Conservation (phyloP, 1,139 yeast species). For the Pneumocystis oryctolagi region DNA sequence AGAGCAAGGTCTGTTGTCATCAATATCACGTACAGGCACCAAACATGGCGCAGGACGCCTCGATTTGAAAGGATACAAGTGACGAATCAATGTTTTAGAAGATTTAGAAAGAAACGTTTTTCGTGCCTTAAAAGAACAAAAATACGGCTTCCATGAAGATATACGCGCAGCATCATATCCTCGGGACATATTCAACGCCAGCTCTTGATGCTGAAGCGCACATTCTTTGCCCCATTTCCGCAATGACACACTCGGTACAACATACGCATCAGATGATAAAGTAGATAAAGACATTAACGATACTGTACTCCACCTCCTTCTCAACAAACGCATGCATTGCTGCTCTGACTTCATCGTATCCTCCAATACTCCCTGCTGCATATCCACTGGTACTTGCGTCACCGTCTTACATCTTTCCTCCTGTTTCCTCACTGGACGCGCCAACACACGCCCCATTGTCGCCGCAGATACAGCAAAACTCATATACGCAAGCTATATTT, state of each 20-base stretch:
- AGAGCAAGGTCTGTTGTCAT: neutral
- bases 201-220: neutral
- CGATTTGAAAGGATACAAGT: neutral
- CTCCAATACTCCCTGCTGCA: neutral
- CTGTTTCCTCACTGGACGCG: neutral
- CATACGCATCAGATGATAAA: neutral
- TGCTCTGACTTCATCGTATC: neutral
- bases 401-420: neutral
- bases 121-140: neutral
- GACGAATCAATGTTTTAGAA: neutral
- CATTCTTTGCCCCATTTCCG: neutral
- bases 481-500: neutral
- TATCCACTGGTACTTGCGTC: neutral
- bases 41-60: neutral
- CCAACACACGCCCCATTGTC: neutral
- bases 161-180: neutral
- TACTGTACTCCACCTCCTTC: neutral
- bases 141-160: neutral
- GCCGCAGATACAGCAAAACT: neutral
- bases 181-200: neutral
- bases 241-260: neutral
- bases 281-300: neutral
- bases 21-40: neutral
- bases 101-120: neutral
- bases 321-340: neutral